phyloP scores from a whole-genome alignment of 768 basidiomycete species.

The Russula abietina region DNA sequence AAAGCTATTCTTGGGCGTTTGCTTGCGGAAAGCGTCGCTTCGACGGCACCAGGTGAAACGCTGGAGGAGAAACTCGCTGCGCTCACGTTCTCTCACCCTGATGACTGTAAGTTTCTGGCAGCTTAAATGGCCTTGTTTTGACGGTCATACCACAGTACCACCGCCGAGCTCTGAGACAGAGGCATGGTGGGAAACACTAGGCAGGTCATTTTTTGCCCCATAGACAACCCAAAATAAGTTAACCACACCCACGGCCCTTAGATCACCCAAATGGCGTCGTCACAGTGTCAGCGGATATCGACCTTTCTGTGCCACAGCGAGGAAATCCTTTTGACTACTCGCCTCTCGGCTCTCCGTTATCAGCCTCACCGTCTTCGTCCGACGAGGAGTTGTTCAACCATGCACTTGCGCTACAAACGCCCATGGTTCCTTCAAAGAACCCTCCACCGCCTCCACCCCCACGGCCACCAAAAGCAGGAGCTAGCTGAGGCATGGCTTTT shows the following conservation, averaged over 20 bases:
- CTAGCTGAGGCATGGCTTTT: conserved; percentile 1
- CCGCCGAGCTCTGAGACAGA: conserved; percentile 72
- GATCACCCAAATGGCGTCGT: conserved; percentile 57
- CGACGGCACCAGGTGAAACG: conserved; percentile 58
- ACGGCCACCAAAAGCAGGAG: conserved; percentile 9
- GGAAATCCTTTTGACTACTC: conserved; percentile 77
- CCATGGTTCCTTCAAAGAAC: conserved; percentile 44
- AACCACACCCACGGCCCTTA: conserved; percentile 26
- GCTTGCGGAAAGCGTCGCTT: conserved; percentile 57
- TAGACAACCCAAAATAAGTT: neutral
- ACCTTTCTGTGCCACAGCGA: conserved; percentile 22
- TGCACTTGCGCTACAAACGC: conserved; percentile 63
- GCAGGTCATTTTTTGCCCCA: conserved; percentile 34
- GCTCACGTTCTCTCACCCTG: conserved; percentile 44
- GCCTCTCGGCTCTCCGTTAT: conserved; percentile 54
- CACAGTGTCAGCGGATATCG: conserved; percentile 36
- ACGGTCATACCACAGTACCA: conserved; percentile 50
- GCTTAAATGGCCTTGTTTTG: neutral
- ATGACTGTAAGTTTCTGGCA: conserved; percentile 38
- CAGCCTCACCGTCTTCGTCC: conserved; percentile 74
- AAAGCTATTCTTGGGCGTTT: conserved; percentile 62
- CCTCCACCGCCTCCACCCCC: conserved; percentile 29
- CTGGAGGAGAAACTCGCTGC: conserved; percentile 65
- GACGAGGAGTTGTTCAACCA: conserved; percentile 78
- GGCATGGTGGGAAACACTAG: conserved; percentile 75